A percentile compares a stretch with the other conserved stretches of the same genome.
phyloP scores from a whole-genome alignment of 257 asterid genomes.

The Gardenia jasminoides region DNA sequence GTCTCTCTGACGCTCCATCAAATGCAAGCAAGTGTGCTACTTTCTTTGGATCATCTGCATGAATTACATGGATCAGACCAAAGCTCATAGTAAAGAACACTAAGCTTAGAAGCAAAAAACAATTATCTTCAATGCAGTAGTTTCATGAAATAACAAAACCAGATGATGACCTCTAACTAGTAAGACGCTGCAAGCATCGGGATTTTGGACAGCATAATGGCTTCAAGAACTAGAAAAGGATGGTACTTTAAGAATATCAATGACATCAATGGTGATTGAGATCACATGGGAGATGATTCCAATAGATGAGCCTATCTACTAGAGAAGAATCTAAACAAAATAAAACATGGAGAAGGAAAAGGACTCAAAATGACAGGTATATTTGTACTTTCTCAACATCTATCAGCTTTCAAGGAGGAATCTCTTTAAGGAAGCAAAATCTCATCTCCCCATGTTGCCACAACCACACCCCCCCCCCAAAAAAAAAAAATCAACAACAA shows the following conservation, averaged over 20 bases:
- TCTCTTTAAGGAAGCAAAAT: background rate
- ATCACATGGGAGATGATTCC: background rate
- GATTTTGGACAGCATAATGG: background rate
- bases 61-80: slow-evolving; percentile 8
- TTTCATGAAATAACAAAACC: background rate
- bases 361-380: background rate
- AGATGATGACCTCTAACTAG: background rate
- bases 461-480: background rate
- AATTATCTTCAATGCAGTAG: background rate
- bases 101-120: background rate
- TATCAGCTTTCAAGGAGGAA: background rate
- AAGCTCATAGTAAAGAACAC: background rate
- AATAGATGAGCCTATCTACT: background rate
- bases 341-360: background rate
- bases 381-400: background rate
- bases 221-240: background rate
- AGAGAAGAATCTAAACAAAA: background rate
- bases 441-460: too few relatives aligned
- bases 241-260: background rate
- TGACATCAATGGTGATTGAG: background rate
- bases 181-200: background rate
- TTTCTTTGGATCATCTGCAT: slow-evolving; percentile 70
- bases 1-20: slow-evolving; percentile 91
- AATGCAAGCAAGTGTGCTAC: slow-evolving; percentile 62
- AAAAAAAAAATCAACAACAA: too few relatives aligned